Base-by-base conservation (phyloP, 83 land plant species). In the Picea mariana region DNA sequence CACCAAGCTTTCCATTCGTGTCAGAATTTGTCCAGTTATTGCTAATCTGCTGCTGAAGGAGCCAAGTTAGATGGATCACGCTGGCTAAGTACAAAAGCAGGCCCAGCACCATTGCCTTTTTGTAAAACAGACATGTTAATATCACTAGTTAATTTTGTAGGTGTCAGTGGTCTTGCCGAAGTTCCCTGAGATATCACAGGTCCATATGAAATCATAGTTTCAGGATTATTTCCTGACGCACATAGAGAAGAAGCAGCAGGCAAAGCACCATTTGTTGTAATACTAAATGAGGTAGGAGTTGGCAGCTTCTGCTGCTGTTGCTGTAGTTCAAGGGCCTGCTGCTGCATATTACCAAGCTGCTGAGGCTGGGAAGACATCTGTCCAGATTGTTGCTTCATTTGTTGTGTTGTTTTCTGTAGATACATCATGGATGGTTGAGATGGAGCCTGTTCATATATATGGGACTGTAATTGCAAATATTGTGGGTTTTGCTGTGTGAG, bases 21-120 rank as follows among this genome's bases (percentile, higher is more conserved):
- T 75, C 77, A 11, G 77, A 75, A 47, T 44, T 75, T 75, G 58
- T 75, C 44, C n/a, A 75, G 77, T 12, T 75, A 75, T 23, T 75
- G 58, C 42, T 73, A 73, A 21, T 44, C 77, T 73, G 77, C 77
- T 73, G 77, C 58, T 21, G 58, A 75, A 47, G 59, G 15, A 49
- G n/a, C 58, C 44, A 13, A 73, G 20, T 44, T 73, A 47, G 55
- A 73, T 44, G 58, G 77, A 73, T 52, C 77, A 73, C 77, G 21
- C 1, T 73, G 77, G 55, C 59, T 47, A 17, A 49, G 23, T 21
- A 47, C 9, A 75, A 75, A 75, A 47, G 27, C 49, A 75, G 59
- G 77, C 27, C 59, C 59, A 47, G 77, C 23, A 47, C 58, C 11
- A 47, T 75, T 75, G 59, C n/a, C 77, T 52, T 75, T 47, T 47